Evolutionary conservation across 768 basidiomycete genomes (phyloP).

Genomic region (Gymnopilus dilepis): DNA sequence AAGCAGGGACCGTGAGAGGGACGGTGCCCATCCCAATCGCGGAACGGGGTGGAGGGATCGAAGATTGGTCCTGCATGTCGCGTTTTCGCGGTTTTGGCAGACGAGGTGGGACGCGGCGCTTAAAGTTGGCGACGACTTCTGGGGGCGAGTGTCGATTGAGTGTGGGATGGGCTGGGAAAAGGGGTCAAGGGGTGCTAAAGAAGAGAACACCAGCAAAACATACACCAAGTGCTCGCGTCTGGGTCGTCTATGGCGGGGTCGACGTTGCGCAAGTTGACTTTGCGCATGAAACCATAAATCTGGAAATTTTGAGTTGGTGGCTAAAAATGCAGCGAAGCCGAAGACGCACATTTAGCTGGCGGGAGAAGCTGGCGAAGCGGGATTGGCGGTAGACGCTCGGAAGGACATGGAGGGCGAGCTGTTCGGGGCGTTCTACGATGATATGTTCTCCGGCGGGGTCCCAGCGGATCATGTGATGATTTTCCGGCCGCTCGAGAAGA

Average conservation of each 20-base stretch:
- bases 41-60: slow-evolving; percentile 78
- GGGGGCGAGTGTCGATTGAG: slow-evolving; percentile 89
- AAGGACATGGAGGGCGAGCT: slow-evolving; percentile 91
- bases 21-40: slow-evolving; percentile 71
- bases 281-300: slow-evolving; percentile 99
- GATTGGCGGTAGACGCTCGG: slow-evolving; percentile 96
- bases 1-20: slow-evolving; percentile 68
- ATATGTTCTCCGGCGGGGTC: slow-evolving; percentile 92
- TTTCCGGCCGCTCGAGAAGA: slow-evolving; percentile 88
- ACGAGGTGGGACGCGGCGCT: slow-evolving; percentile 93
- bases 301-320: slow-evolving; percentile 33
- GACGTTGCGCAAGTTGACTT: slow-evolving; percentile 94
- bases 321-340: slow-evolving; percentile 28
- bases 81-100: slow-evolving; percentile 87
- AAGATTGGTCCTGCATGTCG: slow-evolving; percentile 69
- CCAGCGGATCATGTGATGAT: slow-evolving; percentile 98
- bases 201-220: slow-evolving; percentile 39
- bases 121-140: slow-evolving; percentile 92
- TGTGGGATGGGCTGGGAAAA: slow-evolving; percentile 73
- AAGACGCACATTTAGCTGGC: slow-evolving; percentile 89
- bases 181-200: slow-evolving; percentile 21
- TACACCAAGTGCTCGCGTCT: slow-evolving; percentile 97
- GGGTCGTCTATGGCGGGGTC: slow-evolving; percentile 95
- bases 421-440: slow-evolving; percentile 93
- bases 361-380: slow-evolving; percentile 95